Percentiles rank a stretch among this genome's conserved stretches.
These are phyloP conservation scores for Penicillium rolfsii DNA, from an alignment of 2,329 filamentous ascomycete species.

Conservation along the genomic window DNA sequence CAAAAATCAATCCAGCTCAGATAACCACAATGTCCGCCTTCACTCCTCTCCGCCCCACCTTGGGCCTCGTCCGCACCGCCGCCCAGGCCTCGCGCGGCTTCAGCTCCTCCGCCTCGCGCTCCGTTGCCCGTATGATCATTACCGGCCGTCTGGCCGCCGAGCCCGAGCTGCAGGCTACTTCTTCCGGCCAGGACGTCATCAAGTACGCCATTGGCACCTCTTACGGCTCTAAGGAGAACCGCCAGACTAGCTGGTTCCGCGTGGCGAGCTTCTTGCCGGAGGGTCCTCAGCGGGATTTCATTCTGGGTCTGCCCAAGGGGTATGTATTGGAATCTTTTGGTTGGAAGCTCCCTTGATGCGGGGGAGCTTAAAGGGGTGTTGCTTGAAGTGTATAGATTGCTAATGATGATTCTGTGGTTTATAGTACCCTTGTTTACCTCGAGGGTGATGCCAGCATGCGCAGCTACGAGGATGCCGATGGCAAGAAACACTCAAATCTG, in stretches of 20 bases:
- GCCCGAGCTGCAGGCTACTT: constrained; percentile 74
- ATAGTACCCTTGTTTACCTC: constrained; percentile 75
- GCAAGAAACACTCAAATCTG: constrained; percentile 64
- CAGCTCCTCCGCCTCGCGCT: constrained; percentile 64
- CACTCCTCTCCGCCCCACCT: constrained; percentile 56
- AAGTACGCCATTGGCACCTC: constrained; percentile 76
- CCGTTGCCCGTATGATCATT: constrained; percentile 79
- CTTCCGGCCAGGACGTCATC: constrained; percentile 72
- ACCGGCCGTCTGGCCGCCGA: constrained; percentile 80
- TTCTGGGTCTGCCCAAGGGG: constrained; percentile 81
- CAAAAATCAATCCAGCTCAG: constrained; percentile 1
- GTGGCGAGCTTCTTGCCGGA: constrained; percentile 72
- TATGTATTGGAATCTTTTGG: constrained; percentile 54
- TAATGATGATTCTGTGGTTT: constrained; percentile 15
- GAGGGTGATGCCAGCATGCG: constrained; percentile 78
- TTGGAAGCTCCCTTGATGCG: constrained; percentile 4
- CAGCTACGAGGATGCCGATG: constrained; percentile 69
- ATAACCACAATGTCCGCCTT: constrained; percentile 44
- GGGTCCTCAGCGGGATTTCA: constrained; percentile 69
- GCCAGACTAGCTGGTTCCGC: constrained; percentile 82
- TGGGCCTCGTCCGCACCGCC: constrained; percentile 49
- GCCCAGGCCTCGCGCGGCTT: constrained; percentile 66
- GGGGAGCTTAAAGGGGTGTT: background rate
- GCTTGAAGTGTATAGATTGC: constrained; percentile 5
- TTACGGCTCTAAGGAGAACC: constrained; percentile 68